phyloP scores from a whole-genome alignment of 106 monocot genomes.

The Narthecium ossifragum region DNA sequence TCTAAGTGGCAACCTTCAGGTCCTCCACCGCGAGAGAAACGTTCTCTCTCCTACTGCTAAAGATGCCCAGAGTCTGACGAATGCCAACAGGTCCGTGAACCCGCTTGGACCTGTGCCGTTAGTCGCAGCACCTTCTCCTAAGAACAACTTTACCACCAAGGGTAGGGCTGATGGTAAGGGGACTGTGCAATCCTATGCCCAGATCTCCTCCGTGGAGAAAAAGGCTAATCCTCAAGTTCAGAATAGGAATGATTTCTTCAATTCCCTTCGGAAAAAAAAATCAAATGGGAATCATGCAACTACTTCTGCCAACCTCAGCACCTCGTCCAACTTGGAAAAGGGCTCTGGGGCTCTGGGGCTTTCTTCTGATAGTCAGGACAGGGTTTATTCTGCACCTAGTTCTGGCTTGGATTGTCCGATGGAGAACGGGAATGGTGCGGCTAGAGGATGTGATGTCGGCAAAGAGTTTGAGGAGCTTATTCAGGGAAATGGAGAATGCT shows the following conservation, averaged over 20 bases:
- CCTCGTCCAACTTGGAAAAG: slow-evolving; percentile 1
- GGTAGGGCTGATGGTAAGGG: slow-evolving; percentile 21
- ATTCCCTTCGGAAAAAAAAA: slow-evolving; percentile 39
- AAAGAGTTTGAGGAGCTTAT: slow-evolving; percentile 11
- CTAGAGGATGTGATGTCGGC: slow-evolving; percentile 2
- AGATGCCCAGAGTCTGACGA: slow-evolving; percentile 17
- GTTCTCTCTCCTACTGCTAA: slow-evolving; percentile 25
- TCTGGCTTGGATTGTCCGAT: neutral
- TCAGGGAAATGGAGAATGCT: slow-evolving; percentile 1
- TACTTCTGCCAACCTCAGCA: slow-evolving; percentile 1
- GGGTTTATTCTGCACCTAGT: neutral
- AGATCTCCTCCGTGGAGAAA: slow-evolving; percentile 34
- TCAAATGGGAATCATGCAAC: slow-evolving; percentile 8
- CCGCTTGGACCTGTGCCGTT: slow-evolving; percentile 14
- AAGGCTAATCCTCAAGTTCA: slow-evolving; percentile 32
- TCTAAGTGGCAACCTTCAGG: slow-evolving; percentile 59
- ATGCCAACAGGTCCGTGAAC: slow-evolving; percentile 18
- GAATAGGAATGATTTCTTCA: slow-evolving; percentile 63
- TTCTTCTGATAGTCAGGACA: slow-evolving; percentile 1
- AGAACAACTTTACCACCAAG: slow-evolving; percentile 14
- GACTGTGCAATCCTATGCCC: neutral
- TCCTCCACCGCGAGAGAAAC: slow-evolving; percentile 62
- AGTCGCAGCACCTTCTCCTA: slow-evolving; percentile 11
- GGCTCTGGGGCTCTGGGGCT: slow-evolving; percentile 1
- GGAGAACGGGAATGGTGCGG: slow-evolving; percentile 13